These are phyloP conservation scores for Fusarium sp. DNA, from an alignment of 2,329 filamentous ascomycete genomes.

Conservation along the genomic window DNA sequence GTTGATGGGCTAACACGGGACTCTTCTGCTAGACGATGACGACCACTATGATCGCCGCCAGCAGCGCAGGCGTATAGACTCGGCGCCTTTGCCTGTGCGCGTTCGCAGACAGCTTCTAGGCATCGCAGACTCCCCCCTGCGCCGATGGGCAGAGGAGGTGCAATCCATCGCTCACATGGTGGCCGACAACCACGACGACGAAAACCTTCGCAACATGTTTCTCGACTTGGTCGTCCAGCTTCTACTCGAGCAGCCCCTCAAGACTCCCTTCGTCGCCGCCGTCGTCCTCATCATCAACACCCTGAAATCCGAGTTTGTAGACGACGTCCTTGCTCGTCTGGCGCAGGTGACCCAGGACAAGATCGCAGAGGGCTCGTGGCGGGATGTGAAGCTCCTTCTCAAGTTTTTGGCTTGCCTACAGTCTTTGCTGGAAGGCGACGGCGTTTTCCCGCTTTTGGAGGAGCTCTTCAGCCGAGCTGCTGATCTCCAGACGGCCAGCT, in stretches of 20 bases:
- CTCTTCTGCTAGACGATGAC: slow-evolving; percentile 67
- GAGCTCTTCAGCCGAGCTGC: slow-evolving; percentile 94
- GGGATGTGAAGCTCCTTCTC: slow-evolving; percentile 88
- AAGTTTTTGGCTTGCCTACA: slow-evolving; percentile 92
- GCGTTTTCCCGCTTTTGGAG: slow-evolving; percentile 85
- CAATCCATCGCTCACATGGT: slow-evolving; percentile 80
- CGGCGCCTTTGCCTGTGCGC: slow-evolving; percentile 74
- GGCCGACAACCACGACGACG: slow-evolving; percentile 87
- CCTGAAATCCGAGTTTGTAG: slow-evolving; percentile 78
- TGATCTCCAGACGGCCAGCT: slow-evolving; percentile 91
- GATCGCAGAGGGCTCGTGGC: slow-evolving; percentile 82
- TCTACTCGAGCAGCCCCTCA: slow-evolving; percentile 90
- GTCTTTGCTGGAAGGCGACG: slow-evolving; percentile 82
- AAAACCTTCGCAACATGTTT: slow-evolving; percentile 79
- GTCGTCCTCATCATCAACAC: slow-evolving; percentile 84
- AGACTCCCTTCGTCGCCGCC: slow-evolving; percentile 94
- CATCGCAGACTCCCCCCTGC: slow-evolving; percentile 84
- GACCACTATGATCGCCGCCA: slow-evolving; percentile 81
- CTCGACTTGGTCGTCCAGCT: slow-evolving; percentile 80
- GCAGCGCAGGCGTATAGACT: slow-evolving; percentile 79
- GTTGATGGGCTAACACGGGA: slow-evolving; percentile 30
- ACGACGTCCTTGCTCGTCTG: slow-evolving; percentile 75
- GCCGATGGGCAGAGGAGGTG: slow-evolving; percentile 83
- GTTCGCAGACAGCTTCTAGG: slow-evolving; percentile 82
- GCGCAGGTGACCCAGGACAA: slow-evolving; percentile 72